phyloP scores from a whole-genome alignment of 1,139 yeast species.

The Kodamaea sp. region DNA sequence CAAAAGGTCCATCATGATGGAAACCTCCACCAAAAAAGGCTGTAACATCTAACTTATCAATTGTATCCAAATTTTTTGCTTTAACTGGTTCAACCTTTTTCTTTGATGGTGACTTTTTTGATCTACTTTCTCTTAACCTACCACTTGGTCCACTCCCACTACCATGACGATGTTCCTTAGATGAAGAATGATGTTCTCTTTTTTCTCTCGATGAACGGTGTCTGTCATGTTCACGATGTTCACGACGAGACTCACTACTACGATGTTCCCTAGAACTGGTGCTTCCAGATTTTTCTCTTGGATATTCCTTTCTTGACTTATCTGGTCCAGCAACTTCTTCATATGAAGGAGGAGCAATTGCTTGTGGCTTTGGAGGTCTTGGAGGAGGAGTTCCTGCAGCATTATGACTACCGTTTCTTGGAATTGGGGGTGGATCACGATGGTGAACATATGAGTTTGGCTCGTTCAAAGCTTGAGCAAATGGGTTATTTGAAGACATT shows the following conservation, averaged over 20 bases:
- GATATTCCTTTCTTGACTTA: constrained; percentile 40
- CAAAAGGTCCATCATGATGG: constrained; percentile 99
- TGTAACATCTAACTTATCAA: constrained; percentile 92
- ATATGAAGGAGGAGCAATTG: constrained; percentile 55
- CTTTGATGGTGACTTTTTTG: constrained; percentile 33
- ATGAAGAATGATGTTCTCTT: background rate
- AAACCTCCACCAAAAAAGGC: constrained; percentile 93
- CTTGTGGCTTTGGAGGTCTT: constrained; percentile 30
- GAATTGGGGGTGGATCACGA: constrained; percentile 35
- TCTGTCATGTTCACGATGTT: constrained; percentile 4
- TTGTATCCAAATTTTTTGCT: constrained; percentile 74
- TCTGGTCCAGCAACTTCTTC: constrained; percentile 65
- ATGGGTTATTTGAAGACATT: constrained; percentile 56
- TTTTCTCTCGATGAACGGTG: constrained; percentile 3
- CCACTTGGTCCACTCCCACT: constrained; percentile 4
- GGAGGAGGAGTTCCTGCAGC: constrained; percentile 23
- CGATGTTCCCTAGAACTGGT: background rate
- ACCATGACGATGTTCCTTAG: constrained; percentile 4
- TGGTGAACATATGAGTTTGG: constrained; percentile 34
- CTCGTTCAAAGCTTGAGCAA: constrained; percentile 45
- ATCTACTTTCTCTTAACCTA: constrained; percentile 5
- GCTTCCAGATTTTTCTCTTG: constrained; percentile 42
- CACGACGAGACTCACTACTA: constrained; percentile 5
- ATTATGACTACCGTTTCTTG: constrained; percentile 8
- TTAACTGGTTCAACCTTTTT: constrained; percentile 43